Evolutionary conservation across 192 early-diverging fungal species (phyloP).

Genomic region (Coemansia sp.): DNA sequence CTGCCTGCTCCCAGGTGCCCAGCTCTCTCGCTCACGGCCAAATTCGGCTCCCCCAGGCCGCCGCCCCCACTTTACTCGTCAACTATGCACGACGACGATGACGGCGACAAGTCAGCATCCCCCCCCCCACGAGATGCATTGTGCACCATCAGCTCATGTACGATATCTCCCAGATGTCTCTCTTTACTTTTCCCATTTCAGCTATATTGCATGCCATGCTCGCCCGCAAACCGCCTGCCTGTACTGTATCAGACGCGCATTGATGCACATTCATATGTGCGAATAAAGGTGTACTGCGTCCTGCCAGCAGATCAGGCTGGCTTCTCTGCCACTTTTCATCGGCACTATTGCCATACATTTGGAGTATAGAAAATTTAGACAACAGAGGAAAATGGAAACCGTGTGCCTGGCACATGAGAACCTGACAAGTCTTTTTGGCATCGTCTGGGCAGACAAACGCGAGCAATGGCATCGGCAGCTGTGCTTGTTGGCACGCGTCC

Average conservation of each 20-base stretch:
- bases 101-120: neutral
- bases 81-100: slow-evolving; percentile 1
- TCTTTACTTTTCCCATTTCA: neutral
- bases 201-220: neutral
- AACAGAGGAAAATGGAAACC: too few species aligned
- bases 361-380: neutral
- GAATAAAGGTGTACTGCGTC: neutral
- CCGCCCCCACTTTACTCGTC: neutral
- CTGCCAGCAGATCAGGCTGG: neutral
- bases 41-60: neutral
- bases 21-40: neutral
- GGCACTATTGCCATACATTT: too few species aligned
- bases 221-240: neutral
- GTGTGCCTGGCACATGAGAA: too few species aligned
- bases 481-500: neutral
- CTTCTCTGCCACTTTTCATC: too few species aligned
- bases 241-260: neutral
- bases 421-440: too few species aligned
- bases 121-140: neutral
- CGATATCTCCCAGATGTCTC: too few species aligned
- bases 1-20: too few species aligned
- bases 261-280: neutral
- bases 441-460: neutral
- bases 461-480: neutral
- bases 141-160: neutral